Evolutionary conservation across 305 asterid species (phyloP), one percentile per base, ranked within the genome.

Genomic region (Fraxinus paxiana): DNA sequence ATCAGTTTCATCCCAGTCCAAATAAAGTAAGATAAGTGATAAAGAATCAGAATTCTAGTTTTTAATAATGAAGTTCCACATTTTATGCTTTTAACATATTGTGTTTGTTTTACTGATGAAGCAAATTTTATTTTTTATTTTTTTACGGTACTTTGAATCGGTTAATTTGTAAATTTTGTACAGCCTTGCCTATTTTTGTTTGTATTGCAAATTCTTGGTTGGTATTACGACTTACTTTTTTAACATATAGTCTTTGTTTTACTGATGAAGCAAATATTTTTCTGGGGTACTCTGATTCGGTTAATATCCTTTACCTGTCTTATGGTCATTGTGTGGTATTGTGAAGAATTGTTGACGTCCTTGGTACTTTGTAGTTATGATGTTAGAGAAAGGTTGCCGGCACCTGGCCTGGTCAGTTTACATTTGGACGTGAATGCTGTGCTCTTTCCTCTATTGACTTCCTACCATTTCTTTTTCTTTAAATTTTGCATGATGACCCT

Each of bases 371-470:
- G 24, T 38, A 41, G 65, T 75, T 80, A 18, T 81, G 74, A 74
- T 69, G 73, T 71, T 69, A 48, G 48, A 48, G 72, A 74, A 34
- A 48, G 72, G 54, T 67, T 84, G 30, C 76, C 41, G 5, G 20
- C 17, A 15, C 22, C 71, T 73, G 75, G 81, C 75, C 77, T 38
- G 72, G 81, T 81, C 34, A 77, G 17, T 73, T 51, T 59, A 30
- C 72, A 71, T 48, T 34, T 79, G 78, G 76, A 82, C 75, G 73
- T 34, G 71, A 59, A 77, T 81, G 54, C 76, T 70, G 48, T 82
- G 77, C 31, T 78, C 72, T 80, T 73, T 80, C 12, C 33, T 75
- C 38, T 46, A 72, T 51, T 69, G 37, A 72, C 48, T 79, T 22
- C 79, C 56, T 35, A 54, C 61, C 51, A 48, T 51, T 15, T 17